A percentile compares a stretch with the other conserved stretches of the same genome.
These are phyloP conservation scores for Clonostachys rhizophaga DNA, from an alignment of 2,329 filamentous ascomycete species.

Conservation along the genomic window DNA sequence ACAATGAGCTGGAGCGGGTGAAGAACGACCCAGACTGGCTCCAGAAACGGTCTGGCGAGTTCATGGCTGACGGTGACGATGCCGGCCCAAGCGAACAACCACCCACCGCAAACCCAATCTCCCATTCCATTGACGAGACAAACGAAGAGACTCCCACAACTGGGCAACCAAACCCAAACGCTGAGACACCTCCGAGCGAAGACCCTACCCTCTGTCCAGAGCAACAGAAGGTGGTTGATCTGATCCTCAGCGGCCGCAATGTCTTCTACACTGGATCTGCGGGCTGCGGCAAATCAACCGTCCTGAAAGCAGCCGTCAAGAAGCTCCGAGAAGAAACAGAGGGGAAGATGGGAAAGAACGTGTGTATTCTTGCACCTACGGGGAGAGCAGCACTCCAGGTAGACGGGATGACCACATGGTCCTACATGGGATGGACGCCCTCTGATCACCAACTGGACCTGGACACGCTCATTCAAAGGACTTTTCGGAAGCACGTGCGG, in stretches of 20 bases:
- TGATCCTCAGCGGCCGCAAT: slow-evolving; percentile 46
- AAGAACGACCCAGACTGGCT: too few relatives aligned
- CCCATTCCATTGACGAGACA: too few relatives aligned
- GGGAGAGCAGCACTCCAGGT: slow-evolving; percentile 54
- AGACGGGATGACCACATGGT: slow-evolving; percentile 49
- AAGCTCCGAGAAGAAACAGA: slow-evolving; percentile 1
- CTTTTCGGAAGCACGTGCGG: slow-evolving; percentile 6
- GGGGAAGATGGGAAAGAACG: slow-evolving; percentile 10
- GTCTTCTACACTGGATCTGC: slow-evolving; percentile 63
- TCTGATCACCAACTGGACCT: slow-evolving; percentile 10
- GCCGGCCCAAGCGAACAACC: too few relatives aligned
- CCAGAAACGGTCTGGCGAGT: too few relatives aligned
- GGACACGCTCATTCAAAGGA: background rate
- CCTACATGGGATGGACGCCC: slow-evolving; percentile 51
- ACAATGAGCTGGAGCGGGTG: too few relatives aligned
- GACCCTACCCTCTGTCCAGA: slow-evolving; percentile 5
- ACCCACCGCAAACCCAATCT: too few relatives aligned
- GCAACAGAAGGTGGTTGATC: slow-evolving; percentile 21
- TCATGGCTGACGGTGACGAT: too few relatives aligned
- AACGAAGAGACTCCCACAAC: too few relatives aligned
- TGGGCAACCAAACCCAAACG: too few relatives aligned
- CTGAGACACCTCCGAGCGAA: too few relatives aligned
- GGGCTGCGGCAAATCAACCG: slow-evolving; percentile 29
- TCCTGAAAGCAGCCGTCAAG: slow-evolving; percentile 11
- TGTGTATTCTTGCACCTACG: slow-evolving; percentile 54